Base-by-base conservation (phyloP, 306 rosid genomes). In the Biancaea sappan region DNA sequence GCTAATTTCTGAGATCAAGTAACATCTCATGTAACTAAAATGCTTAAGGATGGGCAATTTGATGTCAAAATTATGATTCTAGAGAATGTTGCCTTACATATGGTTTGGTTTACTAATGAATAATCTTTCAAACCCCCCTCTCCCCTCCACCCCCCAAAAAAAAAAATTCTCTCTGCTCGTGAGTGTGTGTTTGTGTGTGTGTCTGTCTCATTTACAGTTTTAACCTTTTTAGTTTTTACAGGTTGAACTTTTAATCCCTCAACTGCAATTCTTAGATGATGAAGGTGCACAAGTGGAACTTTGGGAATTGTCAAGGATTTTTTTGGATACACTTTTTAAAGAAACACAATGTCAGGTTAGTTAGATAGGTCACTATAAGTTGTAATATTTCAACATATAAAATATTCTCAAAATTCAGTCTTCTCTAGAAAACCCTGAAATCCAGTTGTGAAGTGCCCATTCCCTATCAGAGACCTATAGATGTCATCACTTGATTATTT, bases 271-370 rank as follows among this genome's bases (percentile, higher is more conserved):
- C 88, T 88, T 94, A 63, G 98, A 94, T 25, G 97, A 94, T 63
- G 98, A 94, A 88, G 97, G 98, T 8, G 98, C 97, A 21, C 98
- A 94, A 53, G 87, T 89, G 78, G 96, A 94, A 80, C 97, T 94
- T 79, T 91, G 98, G 98, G 91, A 91, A 22, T 82, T 94, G 78
- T 91, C 98, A 9, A 88, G 83, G 78, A 57, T 83, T 31, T 94
- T 91, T 75, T 81, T 94, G 88, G 96, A 94, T 71, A 90, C 94
- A 31, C 90, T 94, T 56, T 83, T 86, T 47, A 62, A 83, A 66
- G 90, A 85, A 88, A 86, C 93, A 35, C 77, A 83, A 53, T 83
- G 77, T 51, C 88, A 89, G 90, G 98, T 90, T 72, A 66, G 88
- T 72, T 44, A 67, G 48, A 82, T 56, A 65, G 43, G 12, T 77